These are phyloP conservation scores for Rhizoclosmatium globosum DNA, from an alignment of 192 early-diverging fungal species.

Conservation along the genomic window DNA sequence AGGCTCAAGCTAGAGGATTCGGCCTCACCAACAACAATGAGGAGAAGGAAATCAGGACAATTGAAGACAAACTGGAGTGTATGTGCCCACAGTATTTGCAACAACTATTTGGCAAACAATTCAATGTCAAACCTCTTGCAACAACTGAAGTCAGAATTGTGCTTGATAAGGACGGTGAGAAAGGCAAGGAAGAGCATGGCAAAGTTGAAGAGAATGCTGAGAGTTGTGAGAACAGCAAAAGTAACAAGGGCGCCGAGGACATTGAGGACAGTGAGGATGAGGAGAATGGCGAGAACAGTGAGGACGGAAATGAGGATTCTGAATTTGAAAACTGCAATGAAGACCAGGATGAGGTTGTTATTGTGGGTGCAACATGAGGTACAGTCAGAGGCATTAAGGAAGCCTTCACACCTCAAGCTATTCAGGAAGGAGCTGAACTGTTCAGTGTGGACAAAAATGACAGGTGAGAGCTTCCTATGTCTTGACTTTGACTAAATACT, in stretches of 20 bases:
- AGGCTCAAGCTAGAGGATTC: neutral
- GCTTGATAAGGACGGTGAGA: neutral
- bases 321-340: too few species aligned
- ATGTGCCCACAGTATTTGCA: neutral
- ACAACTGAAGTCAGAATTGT: neutral
- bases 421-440: too few species aligned
- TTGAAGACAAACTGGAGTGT: neutral
- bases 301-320: too few species aligned
- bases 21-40: neutral
- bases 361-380: too few species aligned
- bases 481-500: too few species aligned
- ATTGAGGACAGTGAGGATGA: neutral
- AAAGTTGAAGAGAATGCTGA: neutral
- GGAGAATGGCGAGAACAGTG: neutral
- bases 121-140: neutral
- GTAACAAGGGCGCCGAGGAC: neutral
- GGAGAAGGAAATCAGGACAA: neutral
- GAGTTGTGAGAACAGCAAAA: neutral
- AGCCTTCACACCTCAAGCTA: too few species aligned
- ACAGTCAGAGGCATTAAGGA: too few species aligned
- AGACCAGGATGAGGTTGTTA: too few species aligned
- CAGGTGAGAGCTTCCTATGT: too few species aligned
- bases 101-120: neutral
- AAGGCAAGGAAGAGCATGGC: neutral
- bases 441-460: too few species aligned